Base-by-base conservation (phyloP, 140 eudicot genomes). In the Oenanthe javanica region DNA sequence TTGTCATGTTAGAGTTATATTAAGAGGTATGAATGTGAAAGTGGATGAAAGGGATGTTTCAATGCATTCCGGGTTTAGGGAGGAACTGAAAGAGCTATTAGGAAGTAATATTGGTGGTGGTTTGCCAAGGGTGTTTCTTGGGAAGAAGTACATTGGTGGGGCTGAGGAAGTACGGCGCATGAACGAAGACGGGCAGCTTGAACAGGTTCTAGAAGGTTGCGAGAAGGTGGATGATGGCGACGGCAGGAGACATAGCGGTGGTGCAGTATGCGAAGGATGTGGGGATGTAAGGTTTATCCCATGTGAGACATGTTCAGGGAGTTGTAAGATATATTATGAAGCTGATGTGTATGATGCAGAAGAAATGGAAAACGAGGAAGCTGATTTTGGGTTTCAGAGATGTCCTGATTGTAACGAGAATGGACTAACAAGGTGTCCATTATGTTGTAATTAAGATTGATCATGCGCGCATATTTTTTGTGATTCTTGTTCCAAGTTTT, bases 31-130 rank as follows among this genome's bases (percentile, higher is more conserved):
- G 0, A 91, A 94, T 5, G 85, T 88, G 31, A 79, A 88, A 42
- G 88, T 94, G 0, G 99, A 94, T 10, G 99, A 94, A 74, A 87
- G 99, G n/a, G 99, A 94, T 72, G 95, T 94, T 13, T 94, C 99
- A 3, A 92, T 94, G 99, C 97, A 94, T 86, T 92, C 89, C 19
- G 99, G 97, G 12, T 94, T 94, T 81, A 92, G 80, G 86, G 99
- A 92, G 12, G 99, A 94, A 72, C 76, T 94, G 74, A 94, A 85
- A 71, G 94, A 83, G 83, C 55, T 90, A 48, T 25, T 91, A 82
- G 96, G 91, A 14, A 85, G 83, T 51, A 84, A 64, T 16, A 76
- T 63, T 50, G 82, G 86, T 3, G 90, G 89, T 19, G 90, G 87
- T n/a, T 85, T 94, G 87, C 98, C 98, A 0, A 92, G 81, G 83